Evolutionary conservation across 805 yeast genomes (phyloP).

Genomic region (Pichia exigua): DNA sequence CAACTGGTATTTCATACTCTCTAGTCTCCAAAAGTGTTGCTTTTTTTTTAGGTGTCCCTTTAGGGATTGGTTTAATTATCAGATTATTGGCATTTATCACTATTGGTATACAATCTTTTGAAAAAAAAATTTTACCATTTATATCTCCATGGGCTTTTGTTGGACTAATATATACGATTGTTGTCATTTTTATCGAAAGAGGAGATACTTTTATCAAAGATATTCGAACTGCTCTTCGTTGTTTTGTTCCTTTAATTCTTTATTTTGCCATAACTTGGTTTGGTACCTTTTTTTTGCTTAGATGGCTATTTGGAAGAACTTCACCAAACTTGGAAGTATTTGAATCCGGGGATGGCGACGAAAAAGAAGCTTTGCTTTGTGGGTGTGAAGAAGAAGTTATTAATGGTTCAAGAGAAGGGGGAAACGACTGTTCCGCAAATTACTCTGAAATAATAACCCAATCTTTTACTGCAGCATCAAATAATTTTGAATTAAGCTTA

Average conservation of each 20-base stretch:
- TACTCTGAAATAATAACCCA: slow-evolving; percentile 41
- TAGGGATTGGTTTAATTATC: slow-evolving; percentile 37
- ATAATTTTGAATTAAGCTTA: slow-evolving; percentile 49
- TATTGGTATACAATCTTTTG: slow-evolving; percentile 29
- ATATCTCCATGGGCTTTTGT: slow-evolving; percentile 44
- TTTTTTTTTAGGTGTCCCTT: slow-evolving; percentile 48
- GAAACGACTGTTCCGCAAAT: slow-evolving; percentile 29
- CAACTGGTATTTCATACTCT: slow-evolving; percentile 18
- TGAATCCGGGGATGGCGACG: slow-evolving; percentile 7
- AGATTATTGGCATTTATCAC: slow-evolving; percentile 25
- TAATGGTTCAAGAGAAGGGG: slow-evolving; percentile 19
- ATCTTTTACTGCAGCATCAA: slow-evolving; percentile 49
- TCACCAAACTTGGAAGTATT: slow-evolving; percentile 10
- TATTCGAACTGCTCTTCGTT: slow-evolving; percentile 42
- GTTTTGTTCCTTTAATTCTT: slow-evolving; percentile 40
- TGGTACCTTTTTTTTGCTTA: slow-evolving; percentile 32
- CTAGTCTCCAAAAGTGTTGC: slow-evolving; percentile 43
- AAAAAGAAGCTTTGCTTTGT: slow-evolving; percentile 22
- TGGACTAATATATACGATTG: slow-evolving; percentile 44
- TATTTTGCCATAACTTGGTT: slow-evolving; percentile 45
- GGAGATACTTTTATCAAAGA: slow-evolving; percentile 41
- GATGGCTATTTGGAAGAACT: slow-evolving; percentile 22
- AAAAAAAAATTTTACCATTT: slow-evolving; percentile 30
- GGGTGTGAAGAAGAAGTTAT: slow-evolving; percentile 32
- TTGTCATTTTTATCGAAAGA: slow-evolving; percentile 43